Base-by-base conservation (phyloP, 306 rosid species). In the Senna tora region DNA sequence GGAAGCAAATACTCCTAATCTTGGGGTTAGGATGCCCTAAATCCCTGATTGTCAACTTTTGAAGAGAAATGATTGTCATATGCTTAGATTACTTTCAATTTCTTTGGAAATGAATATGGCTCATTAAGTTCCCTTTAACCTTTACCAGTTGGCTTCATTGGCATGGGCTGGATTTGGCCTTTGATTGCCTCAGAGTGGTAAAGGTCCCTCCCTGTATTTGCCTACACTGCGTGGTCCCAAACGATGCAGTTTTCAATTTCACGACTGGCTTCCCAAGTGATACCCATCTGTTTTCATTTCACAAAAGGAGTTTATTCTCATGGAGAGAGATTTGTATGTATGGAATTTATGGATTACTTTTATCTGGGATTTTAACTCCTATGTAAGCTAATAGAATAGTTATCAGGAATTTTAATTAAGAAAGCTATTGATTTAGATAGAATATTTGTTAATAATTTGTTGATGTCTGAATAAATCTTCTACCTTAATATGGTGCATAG, bases 331-430 rank as follows among this genome's bases (percentile, higher is more conserved):
- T 22, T 25, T 36, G 17, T 32, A 6, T 17, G 16, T 49, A 6
- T 17, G 60, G 46, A 67, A 17, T 32, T 49, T 32, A 32, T 45
- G 16, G 33, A 46, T n/a, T 9, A 25, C 14, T 67, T 17, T 30
- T 49, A 16, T 47, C 25, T 49, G 17, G 3, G 9, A 67, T 33
- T 49, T 19, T 11, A 14, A 10, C 9, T 11, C 33, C 30, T 25
- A 66, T 9, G 1, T 34, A n/a, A 9, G 28, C 46, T 33, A 9
- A 4, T 4, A 36, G 39, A 36, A 52, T 60, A 52, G 46, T 10
- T 71, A 42, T 46, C 39, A 52, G 66, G 39, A 46, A 70, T 17
- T 65, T 49, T 4, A 38, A 67, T 58, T 34, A 59, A 41, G 45
- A 5, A 69, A 33, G 20, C 25, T 55, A 49, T 13, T 73, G 54